Base-by-base conservation (phyloP, 1,284 basidiomycete genomes). In the Kwoniella shivajii region DNA sequence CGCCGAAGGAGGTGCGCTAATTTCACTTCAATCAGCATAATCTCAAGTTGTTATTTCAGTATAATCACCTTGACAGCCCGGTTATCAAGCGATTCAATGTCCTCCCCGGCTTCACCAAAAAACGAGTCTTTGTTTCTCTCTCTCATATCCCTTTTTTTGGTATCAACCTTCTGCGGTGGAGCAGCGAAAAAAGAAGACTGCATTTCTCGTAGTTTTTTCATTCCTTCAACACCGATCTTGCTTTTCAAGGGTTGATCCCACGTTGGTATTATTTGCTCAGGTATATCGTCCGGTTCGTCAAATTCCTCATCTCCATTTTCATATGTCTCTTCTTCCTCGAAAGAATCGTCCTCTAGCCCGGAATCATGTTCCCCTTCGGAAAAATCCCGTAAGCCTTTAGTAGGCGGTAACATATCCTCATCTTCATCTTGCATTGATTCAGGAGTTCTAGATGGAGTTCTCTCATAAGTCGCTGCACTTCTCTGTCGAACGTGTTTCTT, bases 131-230 rank as follows among this genome's bases (percentile, higher is more conserved):
- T 51, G 39, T 38, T 34, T 20, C 53, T 55, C 41, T 61, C 49
- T 29, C 46, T 45, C 27, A 60, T 29, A 27, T 41, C 42, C 22
- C 62, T 33, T 48, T 64, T 66, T 13, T 37, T 39, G 27, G 20
- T 37, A 6, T 31, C 3, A 14, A 34, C 41, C 34, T 30, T 42
- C 11, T 34, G 20, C 5, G 22, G 33, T 38, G 24, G 36, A 27
- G 51, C 47, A 31, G 71, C 69, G 59, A 95, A 96, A 54, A 94
- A 80, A 24, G 89, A 88, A 0, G 88, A 85, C 71, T 95, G 92
- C 92, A 95, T 95, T 54, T 92, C 89, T 67, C 90, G 88, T 80
- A 94, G 84, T 74, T 87, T 88, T 73, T 88, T 87, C 41, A 87
- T 82, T 11, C 72, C 72, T 71, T 93, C 89, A 13, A 90, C 79